Base-by-base conservation (phyloP, 2,329 filamentous ascomycete species). In the Cercospora janseana region DNA sequence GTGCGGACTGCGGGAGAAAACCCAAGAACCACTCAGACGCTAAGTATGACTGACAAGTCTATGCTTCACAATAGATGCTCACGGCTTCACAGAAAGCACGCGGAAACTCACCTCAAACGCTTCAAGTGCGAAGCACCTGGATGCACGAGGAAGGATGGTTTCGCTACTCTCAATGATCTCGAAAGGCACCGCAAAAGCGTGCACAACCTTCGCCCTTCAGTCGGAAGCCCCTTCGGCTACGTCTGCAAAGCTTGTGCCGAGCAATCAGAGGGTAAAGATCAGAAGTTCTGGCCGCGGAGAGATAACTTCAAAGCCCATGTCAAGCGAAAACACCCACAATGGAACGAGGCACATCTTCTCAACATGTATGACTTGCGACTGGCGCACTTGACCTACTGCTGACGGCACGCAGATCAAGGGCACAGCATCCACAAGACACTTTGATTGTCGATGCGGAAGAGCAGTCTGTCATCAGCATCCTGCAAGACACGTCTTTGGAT, bases 251-350 rank as follows among this genome's bases (percentile, higher is more conserved):
- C 75, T 49, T 93, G 87, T 64, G 32, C 24, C 13, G 75, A 75
- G 43, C 71, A 79, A 4, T 69, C 69, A 5, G 62, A 71, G 16
- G 74, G 71, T 18, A 83, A 75, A 54, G 72, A 72, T 1, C 20
- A 32, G 24, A 95, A 94, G 66, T 71, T 77, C 27, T 95, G 88
- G 88, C 85, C 86, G 1, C 80, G 91, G 16, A 75, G 84, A 43
- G 91, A 96, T 68, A 96, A 96, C 63, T 95, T 95, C 67, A 84
- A 84, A 54, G 82, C 85, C 27, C 91, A 96, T 64, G 76, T 95
- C 37, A 75, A 72, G 42, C 79, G 85, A 8, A 81, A 88, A 61
- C 90, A 95, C 34, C 21, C 50, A 1, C 29, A 55, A 8, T 50
- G 24, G 44, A 45, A 55, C 18, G 57, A 60, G 15, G 38, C 21